Conservation (phyloP, 192 early-diverging fungal genomes). For the Geranomyces michiganensis region DNA sequence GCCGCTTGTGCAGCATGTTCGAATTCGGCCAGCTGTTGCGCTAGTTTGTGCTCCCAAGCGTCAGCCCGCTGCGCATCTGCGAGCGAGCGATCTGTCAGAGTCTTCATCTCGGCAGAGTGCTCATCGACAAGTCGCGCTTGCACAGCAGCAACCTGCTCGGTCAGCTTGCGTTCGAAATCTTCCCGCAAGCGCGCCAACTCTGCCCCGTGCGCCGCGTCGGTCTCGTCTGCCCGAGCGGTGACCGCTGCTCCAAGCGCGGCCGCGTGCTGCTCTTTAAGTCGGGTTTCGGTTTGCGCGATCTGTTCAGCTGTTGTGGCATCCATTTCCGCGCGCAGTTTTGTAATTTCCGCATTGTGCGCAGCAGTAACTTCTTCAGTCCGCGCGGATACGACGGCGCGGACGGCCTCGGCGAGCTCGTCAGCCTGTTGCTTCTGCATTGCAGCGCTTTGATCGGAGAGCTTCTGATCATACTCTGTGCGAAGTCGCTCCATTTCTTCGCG, state of each 20-base stretch:
- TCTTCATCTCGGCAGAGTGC: not conserved
- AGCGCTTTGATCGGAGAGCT: not conserved
- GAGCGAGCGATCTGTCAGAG: not conserved
- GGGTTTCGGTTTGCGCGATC: not conserved
- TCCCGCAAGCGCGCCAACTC: not conserved
- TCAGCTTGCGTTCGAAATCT: not conserved
- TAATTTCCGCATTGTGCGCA: not conserved
- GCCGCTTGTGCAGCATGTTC: not conserved
- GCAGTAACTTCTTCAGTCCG: not conserved
- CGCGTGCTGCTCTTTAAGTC: not conserved
- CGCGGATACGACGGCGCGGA: not conserved
- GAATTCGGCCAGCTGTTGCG: not conserved
- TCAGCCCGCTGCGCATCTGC: not conserved
- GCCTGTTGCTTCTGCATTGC: not conserved
- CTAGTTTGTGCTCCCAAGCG: conserved; percentile 4
- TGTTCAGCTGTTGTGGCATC: not conserved
- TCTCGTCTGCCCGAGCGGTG: not conserved
- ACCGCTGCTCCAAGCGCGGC: not conserved
- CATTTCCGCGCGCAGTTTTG: not conserved
- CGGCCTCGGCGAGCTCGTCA: not conserved
- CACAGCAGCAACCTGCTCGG: not conserved
- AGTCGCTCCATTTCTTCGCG: conserved; percentile 7
- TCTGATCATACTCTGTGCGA: not conserved
- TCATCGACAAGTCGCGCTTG: not conserved
- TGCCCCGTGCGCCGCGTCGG: not conserved